These are phyloP conservation scores for Chlorella sp. DNA, from an alignment of 139 green algal species.

Conservation along the genomic window DNA sequence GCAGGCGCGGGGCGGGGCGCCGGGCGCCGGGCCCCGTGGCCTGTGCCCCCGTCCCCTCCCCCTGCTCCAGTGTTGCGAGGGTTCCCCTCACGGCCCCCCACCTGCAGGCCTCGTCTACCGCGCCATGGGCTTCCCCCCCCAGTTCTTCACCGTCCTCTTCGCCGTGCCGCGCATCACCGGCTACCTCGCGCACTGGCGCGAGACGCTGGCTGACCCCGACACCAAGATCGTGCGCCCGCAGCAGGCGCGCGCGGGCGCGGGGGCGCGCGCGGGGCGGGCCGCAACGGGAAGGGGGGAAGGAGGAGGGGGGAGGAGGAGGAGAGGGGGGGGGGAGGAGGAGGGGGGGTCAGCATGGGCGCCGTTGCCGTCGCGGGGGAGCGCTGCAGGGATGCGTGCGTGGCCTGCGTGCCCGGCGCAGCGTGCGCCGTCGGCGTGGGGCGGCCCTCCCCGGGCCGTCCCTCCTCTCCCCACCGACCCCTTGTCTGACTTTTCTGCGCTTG, in stretches of 20 bases:
- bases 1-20: too few relatives aligned
- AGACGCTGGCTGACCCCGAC: conserved; percentile 94
- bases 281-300: conserved; percentile 58
- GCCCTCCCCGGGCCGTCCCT: too few relatives aligned
- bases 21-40: too few relatives aligned
- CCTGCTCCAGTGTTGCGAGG: background rate
- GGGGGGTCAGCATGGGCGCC: background rate
- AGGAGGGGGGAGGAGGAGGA: background rate
- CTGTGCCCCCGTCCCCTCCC: background rate
- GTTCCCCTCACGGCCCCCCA: background rate
- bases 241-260: too few relatives aligned
- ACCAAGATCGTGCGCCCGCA: conserved; percentile 97
- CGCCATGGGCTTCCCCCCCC: conserved; percentile 95
- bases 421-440: background rate
- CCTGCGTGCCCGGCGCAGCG: background rate
- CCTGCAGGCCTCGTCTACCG: conserved; percentile 77
- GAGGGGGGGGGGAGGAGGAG: background rate
- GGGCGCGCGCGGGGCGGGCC: too few relatives aligned
- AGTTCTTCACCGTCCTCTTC: conserved; percentile 99
- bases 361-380: background rate
- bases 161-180: conserved; percentile 90
- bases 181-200: conserved; percentile 97
- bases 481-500: background rate
- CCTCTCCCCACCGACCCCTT: background rate
- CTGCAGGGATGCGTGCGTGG: background rate